Base-by-base conservation (phyloP, 371 early-diverging fungal genomes). In the Chytridium lagenaria region DNA sequence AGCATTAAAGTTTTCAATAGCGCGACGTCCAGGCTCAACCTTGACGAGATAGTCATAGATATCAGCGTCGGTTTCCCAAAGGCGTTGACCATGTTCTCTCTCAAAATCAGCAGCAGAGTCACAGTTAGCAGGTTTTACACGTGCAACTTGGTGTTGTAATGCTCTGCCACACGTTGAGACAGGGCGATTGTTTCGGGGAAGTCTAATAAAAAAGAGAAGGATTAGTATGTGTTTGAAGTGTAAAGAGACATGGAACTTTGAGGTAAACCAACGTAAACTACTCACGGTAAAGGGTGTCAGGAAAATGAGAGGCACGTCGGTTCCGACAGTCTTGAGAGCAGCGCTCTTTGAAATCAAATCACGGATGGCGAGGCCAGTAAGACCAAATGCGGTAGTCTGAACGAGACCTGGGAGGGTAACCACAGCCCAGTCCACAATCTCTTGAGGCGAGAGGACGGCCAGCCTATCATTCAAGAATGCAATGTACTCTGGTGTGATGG, bases 331-430 rank as follows among this genome's bases (percentile, higher is more conserved):
- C 1, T 52, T 34, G 26, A 65, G 51, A 44, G 26, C 74, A n/a
- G n/a, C 36, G 52, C 74, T 59, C 73, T 90, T 88, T 66, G 83
- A 82, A 68, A 93, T 87, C 85, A 94, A 88, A 79, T 94, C 92
- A 50, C 90, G 78, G 50, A 91, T 89, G 71, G 87, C 93, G 68
- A 91, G 86, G 19, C 97, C 95, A 23, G 94, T 93, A 59, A 92
- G 88, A 2, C 97, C 97, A 81, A 97, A 95, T 40, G 96, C 94
- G 37, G 97, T 95, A 55, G 94, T 94, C 79, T 97, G 97, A 76
- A 88, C 92, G 38, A 97, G 84, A 49, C 88, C 87, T n/a, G 91
- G 92, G 44, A 95, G 83, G 3, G 90, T 86, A 68, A 90, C 81
- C 64, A 91, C 85, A 67, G 95, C 95, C 97, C 97, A 96, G 63